Base-by-base conservation (phyloP, 352 stramenopile genomes). In the Detonula confervacea region DNA sequence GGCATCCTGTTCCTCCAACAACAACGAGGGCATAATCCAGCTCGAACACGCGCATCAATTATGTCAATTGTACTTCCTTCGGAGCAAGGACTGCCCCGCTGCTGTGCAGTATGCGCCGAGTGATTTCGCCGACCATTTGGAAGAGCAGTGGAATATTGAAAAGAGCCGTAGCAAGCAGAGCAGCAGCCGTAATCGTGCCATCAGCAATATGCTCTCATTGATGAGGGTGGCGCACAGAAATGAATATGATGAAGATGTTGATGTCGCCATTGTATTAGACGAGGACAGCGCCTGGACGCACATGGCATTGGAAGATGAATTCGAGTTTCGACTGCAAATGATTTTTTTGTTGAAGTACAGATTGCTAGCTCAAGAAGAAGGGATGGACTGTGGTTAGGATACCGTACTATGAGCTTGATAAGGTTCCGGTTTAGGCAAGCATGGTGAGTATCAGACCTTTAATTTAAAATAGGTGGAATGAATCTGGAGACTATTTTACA, bases 241-340 rank as follows among this genome's bases (percentile, higher is more conserved):
- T 69, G 90, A 94, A 81, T 87, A 92, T 59, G 86, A 93, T 16
- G 89, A 94, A 69, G 90, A 94, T 71, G 90, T 94, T 73, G 90
- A 94, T 68, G 84, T 94, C 12, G 87, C 90, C 1, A 93, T 94
- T 52, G 83, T 91, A 49, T 65, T 94, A 18, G 79, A 92, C 44
- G 55, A 81, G 7, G 62, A 90, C 51, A 90, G 81, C 20, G 42
- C 47, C 2, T 94, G 87, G 86, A 91, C 85, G 11, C 76, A 90
- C 39, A 78, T 55, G 57, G 49, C 59, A 54, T 30, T 29, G 77
- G 3, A 90, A 87, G 62, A 74, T 92, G 88, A 86, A 35, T 84
- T 95, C 33, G 90, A 95, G 75, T 93, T 94, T 66, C n/a, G n/a
- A n/a, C n/a, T n/a, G n/a, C n/a, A n/a, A n/a, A n/a, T n/a, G n/a